Evolutionary conservation across 805 yeast species (phyloP), one percentile per base, ranked within the genome.

Genomic region (Ogataea philodendri): DNA sequence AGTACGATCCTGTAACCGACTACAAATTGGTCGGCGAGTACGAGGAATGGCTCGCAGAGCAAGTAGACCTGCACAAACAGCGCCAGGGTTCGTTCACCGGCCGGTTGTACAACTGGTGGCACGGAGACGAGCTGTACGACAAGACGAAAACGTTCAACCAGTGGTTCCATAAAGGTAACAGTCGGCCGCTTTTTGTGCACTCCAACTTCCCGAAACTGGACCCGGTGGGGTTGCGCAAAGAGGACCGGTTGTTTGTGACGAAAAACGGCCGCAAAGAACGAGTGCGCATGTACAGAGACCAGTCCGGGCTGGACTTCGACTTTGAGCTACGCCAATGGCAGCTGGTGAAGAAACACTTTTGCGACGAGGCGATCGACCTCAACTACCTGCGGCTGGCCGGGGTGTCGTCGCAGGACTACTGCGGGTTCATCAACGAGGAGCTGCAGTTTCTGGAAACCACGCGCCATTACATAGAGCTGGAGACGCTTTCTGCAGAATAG

Each of bases 291-390:
- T 61, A 57, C 42, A 30, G 38, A 21, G 60, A 53, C 40, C 61
- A 60, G 33, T 42, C 48, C 9, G 51, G 56, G 9, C 32, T 60
- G 9, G 49, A 47, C 10, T 74, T 69, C 46, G 84, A 80, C 55
- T 77, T 78, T 50, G 85, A 80, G 51, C 55, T 69, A 30, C 65
- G 67, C 14, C 81, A 77, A 48, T 79, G 84, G 83, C 48, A 60
- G 28, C 63, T 70, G 31, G 75, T 78, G 71, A 59, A 68, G 27
- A 54, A 59, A 22, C 46, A 57, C 25, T 62, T 57, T 22, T 62
- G 67, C 38, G 49, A 54, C 2, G 22, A 25, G 10, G 46, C 49
- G 3, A 34, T 60, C 11, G 35, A 50, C 3, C 37, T 60, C 8
- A 46, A 46, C 18, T 60, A 59, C 34, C 32, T 57, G 18, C 39